These are phyloP conservation scores for Geum urbanum DNA, from an alignment of 306 rosid species.

Conservation along the genomic window DNA sequence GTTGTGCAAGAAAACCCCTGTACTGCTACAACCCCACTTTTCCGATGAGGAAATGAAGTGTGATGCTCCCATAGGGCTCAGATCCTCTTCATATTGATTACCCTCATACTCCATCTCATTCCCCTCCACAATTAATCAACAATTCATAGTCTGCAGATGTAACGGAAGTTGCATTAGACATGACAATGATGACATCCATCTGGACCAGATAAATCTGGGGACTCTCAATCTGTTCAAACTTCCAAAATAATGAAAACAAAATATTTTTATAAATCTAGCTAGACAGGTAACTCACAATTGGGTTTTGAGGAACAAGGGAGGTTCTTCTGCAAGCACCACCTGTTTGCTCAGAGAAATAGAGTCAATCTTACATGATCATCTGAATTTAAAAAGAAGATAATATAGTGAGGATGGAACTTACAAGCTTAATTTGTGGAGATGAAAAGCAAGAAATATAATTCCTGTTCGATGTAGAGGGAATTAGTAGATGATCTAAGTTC, in stretches of 20 bases:
- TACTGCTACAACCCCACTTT: conserved; percentile 71
- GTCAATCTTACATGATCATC: conserved; percentile 21
- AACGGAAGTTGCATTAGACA: conserved; percentile 8
- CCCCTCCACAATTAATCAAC: conserved; percentile 71
- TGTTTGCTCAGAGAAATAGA: conserved; percentile 25
- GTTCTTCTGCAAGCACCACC: conserved; percentile 62
- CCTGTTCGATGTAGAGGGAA: conserved; percentile 33
- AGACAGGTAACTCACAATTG: conserved; percentile 35
- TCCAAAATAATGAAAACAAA: conserved; percentile 14
- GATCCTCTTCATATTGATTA: conserved; percentile 46
- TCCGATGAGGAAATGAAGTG: conserved; percentile 25
- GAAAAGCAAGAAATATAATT: conserved; percentile 63
- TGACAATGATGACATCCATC: background rate
- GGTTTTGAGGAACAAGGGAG: conserved; percentile 55
- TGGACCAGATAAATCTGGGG: conserved; percentile 2
- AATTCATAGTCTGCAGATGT: conserved; percentile 47
- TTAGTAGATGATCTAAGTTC: conserved; percentile 1
- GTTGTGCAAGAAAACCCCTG: conserved; percentile 34
- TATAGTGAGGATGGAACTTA: conserved; percentile 31
- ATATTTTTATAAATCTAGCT: conserved; percentile 15
- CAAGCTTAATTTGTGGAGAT: conserved; percentile 31
- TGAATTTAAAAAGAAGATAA: conserved; percentile 1
- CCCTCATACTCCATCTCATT: conserved; percentile 12
- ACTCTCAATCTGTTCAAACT: background rate
- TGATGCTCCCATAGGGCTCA: conserved; percentile 27